A percentile compares a stretch with the other conserved stretches of the same genome.
Conservation (phyloP, 2,329 filamentous ascomycete genomes). For the Cordyceps fumosorosea region DNA sequence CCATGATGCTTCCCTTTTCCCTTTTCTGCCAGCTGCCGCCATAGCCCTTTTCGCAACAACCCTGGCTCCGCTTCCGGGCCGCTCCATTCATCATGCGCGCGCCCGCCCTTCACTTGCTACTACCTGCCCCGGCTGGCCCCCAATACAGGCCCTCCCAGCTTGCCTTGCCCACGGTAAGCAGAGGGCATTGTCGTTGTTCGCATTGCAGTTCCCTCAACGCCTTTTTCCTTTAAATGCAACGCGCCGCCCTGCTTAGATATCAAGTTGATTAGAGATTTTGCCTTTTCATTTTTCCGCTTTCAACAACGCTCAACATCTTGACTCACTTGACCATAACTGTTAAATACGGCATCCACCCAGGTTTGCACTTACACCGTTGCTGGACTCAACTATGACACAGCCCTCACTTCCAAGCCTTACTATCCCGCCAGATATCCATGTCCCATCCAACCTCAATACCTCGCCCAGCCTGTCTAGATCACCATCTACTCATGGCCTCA, state of each 20-base stretch:
- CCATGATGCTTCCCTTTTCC: background rate
- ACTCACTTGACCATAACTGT: background rate
- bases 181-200: background rate
- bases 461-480: constrained; percentile 10
- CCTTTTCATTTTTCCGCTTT: background rate
- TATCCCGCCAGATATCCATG: background rate
- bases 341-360: background rate
- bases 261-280: background rate
- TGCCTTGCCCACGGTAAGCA: background rate
- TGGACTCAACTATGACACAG: background rate
- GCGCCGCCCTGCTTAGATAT: background rate
- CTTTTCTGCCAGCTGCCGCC: background rate
- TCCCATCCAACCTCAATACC: background rate
- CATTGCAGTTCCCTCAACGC: background rate
- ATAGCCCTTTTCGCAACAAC: background rate
- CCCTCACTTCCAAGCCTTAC: background rate
- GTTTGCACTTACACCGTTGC: background rate
- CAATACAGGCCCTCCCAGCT: background rate
- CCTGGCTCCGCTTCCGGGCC: background rate
- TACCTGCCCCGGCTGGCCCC: background rate
- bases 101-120: background rate
- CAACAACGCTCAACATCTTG: background rate
- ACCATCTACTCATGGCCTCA: constrained; percentile 23
- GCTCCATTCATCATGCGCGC: background rate
- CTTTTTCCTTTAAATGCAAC: background rate